These are phyloP conservation scores for Aspergillus avenaceus DNA, from an alignment of 495 filamentous ascomycete species.

Conservation along the genomic window DNA sequence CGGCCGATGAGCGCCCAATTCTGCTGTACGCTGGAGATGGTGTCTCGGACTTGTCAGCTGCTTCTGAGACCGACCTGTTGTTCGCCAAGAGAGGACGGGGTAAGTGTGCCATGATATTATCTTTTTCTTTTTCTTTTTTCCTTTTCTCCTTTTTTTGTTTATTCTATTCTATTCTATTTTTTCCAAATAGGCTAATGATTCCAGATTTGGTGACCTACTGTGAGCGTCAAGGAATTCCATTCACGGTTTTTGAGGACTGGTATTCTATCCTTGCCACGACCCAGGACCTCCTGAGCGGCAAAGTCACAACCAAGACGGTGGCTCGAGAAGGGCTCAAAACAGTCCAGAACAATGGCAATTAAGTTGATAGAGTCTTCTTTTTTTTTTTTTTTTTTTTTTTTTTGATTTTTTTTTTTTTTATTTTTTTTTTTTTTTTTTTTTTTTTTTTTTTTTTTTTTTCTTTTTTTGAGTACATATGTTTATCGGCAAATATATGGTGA, in stretches of 20 bases:
- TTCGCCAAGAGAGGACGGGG: conserved; percentile 89
- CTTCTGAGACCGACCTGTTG: conserved; percentile 79
- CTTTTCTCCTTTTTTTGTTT: background rate
- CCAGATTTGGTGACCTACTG: conserved; percentile 80
- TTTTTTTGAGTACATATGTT: too few species aligned
- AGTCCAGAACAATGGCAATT: too few species aligned
- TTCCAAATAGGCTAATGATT: conserved; percentile 1
- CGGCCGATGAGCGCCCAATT: conserved; percentile 61
- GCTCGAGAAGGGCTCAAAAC: background rate
- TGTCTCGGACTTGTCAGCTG: conserved; percentile 83
- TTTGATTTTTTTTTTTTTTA: too few species aligned
- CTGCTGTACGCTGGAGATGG: conserved; percentile 91
- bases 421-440: too few species aligned
- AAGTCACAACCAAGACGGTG: conserved; percentile 35
- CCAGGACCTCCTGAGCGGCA: conserved; percentile 66
- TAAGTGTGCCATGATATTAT: too few species aligned
- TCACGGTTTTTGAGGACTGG: conserved; percentile 79
- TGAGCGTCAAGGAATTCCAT: conserved; percentile 71
- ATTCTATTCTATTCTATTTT: background rate
- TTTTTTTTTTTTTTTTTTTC: too few species aligned
- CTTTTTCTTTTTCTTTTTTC: too few species aligned
- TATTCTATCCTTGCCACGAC: conserved; percentile 66
- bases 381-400: too few species aligned
- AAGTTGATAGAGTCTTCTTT: too few species aligned
- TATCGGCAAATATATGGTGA: too few species aligned